Evolutionary conservation across 805 yeast genomes (phyloP), one percentile per base, ranked within the genome.

Genomic region (Metschnikowia reukaufii): DNA sequence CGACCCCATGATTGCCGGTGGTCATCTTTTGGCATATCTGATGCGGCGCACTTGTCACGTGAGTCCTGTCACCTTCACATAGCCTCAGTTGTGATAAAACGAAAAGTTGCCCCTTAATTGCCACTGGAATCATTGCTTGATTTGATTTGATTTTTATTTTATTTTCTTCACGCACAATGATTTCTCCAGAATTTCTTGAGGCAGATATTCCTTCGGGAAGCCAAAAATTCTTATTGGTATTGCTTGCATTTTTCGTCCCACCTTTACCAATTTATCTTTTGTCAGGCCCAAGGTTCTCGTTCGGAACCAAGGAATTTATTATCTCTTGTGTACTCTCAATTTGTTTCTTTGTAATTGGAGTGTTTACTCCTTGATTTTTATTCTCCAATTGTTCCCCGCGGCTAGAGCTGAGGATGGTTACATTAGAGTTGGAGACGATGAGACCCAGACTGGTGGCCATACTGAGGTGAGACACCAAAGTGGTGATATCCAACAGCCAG

Each of bases 191-290:
- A 6, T 54, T 45, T 32, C 38, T 39, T 25, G 37, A 47, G 13
- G 20, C 54, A 3, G 46, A 42, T 3, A n/a, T 39, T 31, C 58
- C 54, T 9, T 39, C 45, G 35, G 44, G 39, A 13, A 45, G 55
- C 20, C 64, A 67, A 44, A 59, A 48, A 43, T 36, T 60, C 23
- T 48, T 68, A 36, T 54, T 70, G 45, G 62, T 59, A n/a, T 36
- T 68, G 13, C 50, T 68, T 50, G 70, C 66, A 18, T 38, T 69
- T 17, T 50, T 70, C 8, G 45, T 71, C 27, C 76, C 77, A 13
- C 76, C 76, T 2, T 59, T 68, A 43, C 73, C 76, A 1, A 56
- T 72, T 21, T 64, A 63, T 40, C 52, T 71, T 12, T 48, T 67
- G 41, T 58, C 59, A 13, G 55, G 50, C 3, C 63, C 63, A 12